Evolutionary conservation across 257 asterid species (phyloP), one percentile per base, ranked within the genome.

Genomic region (Nicotiana paniculata): DNA sequence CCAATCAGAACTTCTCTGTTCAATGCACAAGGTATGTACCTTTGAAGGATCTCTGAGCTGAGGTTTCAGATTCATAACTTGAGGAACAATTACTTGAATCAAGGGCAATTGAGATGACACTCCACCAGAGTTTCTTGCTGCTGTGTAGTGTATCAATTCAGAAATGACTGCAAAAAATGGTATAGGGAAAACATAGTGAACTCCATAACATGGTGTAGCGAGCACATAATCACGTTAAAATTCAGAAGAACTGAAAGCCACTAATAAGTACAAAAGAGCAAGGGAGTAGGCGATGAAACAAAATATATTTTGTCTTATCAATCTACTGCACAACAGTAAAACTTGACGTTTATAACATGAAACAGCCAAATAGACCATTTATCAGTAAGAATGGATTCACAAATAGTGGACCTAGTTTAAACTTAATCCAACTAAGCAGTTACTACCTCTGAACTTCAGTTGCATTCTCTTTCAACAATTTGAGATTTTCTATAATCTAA

Each of bases 81-180:
- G 93, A 39, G 99, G 98, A 84, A 96, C 99, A 87, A 96, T 88
- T 79, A 88, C 92, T 90, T 93, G 98, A 85, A 96, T 94, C 82
- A 96, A 88, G 80, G 98, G 97, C 94, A 96, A 86, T 86, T 92
- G 97, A 76, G 93, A 82, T 67, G 97, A 86, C 90, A 91, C 94
- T 86, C 81, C 92, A 66, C 89, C 92, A 39, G 88, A 83, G 88
- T 90, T 86, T 90, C 93, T 92, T 64, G 91, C 94, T 77, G 97
- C 81, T 66, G 99, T 89, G 85, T 93, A 92, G 88, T 93, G 98
- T 86, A 96, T 96, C 85, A 96, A 87, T 86, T 96, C 99, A 77
- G 98, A 96, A 83, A 94, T 88, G 82, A 96, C 99, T 96, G 98
- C 92, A 81, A 81, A 39, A 77, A 37, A 18, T 59, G 33, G 77